Evolutionary conservation across 78 protist genomes (phyloP), one percentile per base, ranked within the genome.

Genomic region (Polysphondylium violaceum): DNA sequence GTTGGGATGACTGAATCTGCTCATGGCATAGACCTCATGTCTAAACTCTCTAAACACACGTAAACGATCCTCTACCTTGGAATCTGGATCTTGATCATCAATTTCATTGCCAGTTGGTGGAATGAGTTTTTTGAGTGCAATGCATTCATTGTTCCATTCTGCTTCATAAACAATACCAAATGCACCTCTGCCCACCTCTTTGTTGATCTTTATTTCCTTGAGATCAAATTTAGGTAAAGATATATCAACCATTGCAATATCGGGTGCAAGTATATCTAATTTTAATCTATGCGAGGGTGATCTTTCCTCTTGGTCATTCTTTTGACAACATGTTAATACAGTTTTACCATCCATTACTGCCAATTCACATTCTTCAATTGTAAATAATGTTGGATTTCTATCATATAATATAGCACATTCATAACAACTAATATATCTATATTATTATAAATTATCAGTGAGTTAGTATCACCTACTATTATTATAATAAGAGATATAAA

Each of bases 121-220:
- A 4, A 91, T 40, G 33, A 91, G 31, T 53, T 67, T 69, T 29
- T 91, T 91, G 38, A 91, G 65, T 29, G 95, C 95, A 7, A 91
- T 87, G 16, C 21, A 53, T 43, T 76, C 88, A 23, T 74, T 76
- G 3, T 58, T 31, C 86, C 87, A 91, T 23, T 67, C 87, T 3
- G 91, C 95, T 40, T 79, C 91, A 44, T 91, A 79, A 12, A 91
- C 87, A 19, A 91, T 44, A 71, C 95, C 95, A 50, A 91, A 91
- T 33, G 95, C 95, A 40, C 95, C 95, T 58, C 88, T 41, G 41
- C 95, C 95, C 5, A 91, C 87, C 21, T 74, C 90, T 31, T 91
- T 76, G 16, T 63, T 55, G 36, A 91, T 29, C 40, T 78, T 63
- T 23, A 91, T 60, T 11, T 76, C 88, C 6, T 51, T 71, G 35